These are phyloP conservation scores for Lathyrus tuberosus DNA, from an alignment of 306 rosid species.

Conservation along the genomic window DNA sequence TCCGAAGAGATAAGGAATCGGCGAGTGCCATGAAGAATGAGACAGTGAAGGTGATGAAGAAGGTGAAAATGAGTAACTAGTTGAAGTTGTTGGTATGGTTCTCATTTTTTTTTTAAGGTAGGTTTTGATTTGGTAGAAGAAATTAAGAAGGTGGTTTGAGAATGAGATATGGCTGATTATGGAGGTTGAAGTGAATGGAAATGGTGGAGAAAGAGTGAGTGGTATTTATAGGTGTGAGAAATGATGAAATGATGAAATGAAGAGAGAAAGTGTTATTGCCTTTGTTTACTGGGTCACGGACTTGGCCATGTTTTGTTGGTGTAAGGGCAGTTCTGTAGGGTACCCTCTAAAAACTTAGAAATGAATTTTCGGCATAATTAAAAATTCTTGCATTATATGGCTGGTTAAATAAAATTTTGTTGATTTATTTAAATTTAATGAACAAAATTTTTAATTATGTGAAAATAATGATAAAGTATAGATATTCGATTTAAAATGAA, in stretches of 20 bases:
- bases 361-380: too few species aligned
- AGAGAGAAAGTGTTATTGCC: neutral
- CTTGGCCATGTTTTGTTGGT: conserved; percentile 40
- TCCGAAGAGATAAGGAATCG: conserved; percentile 86
- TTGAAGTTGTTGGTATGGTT: conserved; percentile 31
- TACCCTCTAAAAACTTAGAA: neutral
- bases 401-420: too few species aligned
- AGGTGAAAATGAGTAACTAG: conserved; percentile 22
- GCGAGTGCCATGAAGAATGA: conserved; percentile 79
- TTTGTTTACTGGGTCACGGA: conserved; percentile 47
- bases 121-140: conserved; percentile 21
- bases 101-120: conserved; percentile 51
- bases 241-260: neutral
- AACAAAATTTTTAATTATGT: too few species aligned
- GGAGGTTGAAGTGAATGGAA: conserved; percentile 29
- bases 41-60: conserved; percentile 11
- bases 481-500: too few species aligned
- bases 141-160: conserved; percentile 8
- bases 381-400: too few species aligned
- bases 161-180: conserved; percentile 28
- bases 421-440: too few species aligned
- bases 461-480: too few species aligned
- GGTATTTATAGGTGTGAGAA: conserved; percentile 53
- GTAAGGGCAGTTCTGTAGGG: neutral
- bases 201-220: conserved; percentile 10